phyloP scores from a whole-genome alignment of 805 yeast species.

The Wickerhamiella brachini region DNA sequence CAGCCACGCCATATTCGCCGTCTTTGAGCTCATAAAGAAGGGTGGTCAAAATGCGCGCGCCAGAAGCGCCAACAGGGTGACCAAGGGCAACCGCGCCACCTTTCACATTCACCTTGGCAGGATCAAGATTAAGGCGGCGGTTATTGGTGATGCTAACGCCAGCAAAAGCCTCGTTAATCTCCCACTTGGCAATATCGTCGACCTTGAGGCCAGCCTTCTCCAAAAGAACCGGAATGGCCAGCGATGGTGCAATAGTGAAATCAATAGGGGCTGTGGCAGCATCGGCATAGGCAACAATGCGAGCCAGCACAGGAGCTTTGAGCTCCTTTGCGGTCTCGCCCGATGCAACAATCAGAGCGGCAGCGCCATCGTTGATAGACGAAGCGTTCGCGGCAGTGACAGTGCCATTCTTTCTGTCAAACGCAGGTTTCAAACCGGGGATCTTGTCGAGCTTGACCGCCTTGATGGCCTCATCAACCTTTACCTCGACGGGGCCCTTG shows the following conservation, averaged over 20 bases:
- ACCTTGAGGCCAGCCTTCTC: conserved; percentile 57
- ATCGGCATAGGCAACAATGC: conserved; percentile 84
- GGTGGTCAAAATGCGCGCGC: conserved; percentile 72
- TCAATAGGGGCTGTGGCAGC: conserved; percentile 87
- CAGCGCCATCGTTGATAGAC: conserved; percentile 90
- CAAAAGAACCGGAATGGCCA: conserved; percentile 85
- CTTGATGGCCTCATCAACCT: conserved; percentile 62
- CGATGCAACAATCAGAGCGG: conserved; percentile 76
- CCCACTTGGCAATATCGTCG: conserved; percentile 67
- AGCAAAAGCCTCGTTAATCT: conserved; percentile 92
- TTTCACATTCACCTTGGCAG: conserved; percentile 65
- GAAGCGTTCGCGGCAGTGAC: conserved; percentile 95
- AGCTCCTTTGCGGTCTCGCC: conserved; percentile 66
- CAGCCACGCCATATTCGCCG: conserved; percentile 83
- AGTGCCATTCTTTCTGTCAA: conserved; percentile 74
- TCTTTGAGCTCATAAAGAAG: conserved; percentile 33
- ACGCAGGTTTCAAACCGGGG: conserved; percentile 71
- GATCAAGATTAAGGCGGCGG: conserved; percentile 44
- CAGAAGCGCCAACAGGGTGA: conserved; percentile 88
- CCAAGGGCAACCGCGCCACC: conserved; percentile 96
- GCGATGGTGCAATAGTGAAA: conserved; percentile 87
- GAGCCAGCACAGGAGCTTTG: conserved; percentile 57
- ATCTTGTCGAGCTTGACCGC: conserved; percentile 61
- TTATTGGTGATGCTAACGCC: conserved; percentile 84
- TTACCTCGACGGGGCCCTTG: conserved; percentile 58